Evolutionary conservation across 108 stramenopile genomes (phyloP).

Genomic region (Cyclotella sp.): DNA sequence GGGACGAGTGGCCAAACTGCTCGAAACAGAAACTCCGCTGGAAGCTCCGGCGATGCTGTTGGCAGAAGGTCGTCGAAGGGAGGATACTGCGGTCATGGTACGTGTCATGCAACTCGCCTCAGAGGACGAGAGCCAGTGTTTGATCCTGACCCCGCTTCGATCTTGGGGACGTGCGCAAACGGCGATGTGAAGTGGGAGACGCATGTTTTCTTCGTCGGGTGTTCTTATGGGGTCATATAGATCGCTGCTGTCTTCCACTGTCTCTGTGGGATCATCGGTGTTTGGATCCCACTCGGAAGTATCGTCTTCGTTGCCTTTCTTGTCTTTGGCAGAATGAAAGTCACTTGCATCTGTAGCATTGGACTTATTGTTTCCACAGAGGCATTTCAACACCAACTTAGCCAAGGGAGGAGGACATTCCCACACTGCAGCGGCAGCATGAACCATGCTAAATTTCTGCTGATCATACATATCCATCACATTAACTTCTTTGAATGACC

Average conservation of each 20-base stretch:
- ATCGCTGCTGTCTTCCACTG: neutral
- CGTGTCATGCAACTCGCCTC: conserved; percentile 20
- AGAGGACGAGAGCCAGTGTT: conserved; percentile 42
- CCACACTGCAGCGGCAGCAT: conserved; percentile 51
- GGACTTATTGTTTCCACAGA: conserved; percentile 5
- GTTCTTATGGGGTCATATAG: conserved; percentile 25
- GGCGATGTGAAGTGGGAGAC: conserved; percentile 54
- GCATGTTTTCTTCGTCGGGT: conserved; percentile 50
- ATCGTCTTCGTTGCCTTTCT: neutral
- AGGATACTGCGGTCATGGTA: neutral
- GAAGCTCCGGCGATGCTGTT: neutral
- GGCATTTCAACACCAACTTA: conserved; percentile 51
- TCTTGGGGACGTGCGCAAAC: conserved; percentile 44
- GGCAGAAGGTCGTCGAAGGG: conserved; percentile 1
- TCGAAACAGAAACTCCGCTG: conserved; percentile 3
- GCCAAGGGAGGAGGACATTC: conserved; percentile 53
- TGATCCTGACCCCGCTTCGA: conserved; percentile 22
- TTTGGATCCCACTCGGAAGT: neutral
- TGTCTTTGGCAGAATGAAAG: neutral
- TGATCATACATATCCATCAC: conserved; percentile 34
- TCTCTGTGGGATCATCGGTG: neutral
- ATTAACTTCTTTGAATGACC: conserved; percentile 17
- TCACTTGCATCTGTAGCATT: conserved; percentile 4
- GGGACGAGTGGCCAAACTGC: conserved; percentile 1
- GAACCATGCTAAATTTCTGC: conserved; percentile 50